These are phyloP conservation scores for Monosporascus cannonballus DNA, from an alignment of 2,329 filamentous ascomycete species.

Conservation along the genomic window DNA sequence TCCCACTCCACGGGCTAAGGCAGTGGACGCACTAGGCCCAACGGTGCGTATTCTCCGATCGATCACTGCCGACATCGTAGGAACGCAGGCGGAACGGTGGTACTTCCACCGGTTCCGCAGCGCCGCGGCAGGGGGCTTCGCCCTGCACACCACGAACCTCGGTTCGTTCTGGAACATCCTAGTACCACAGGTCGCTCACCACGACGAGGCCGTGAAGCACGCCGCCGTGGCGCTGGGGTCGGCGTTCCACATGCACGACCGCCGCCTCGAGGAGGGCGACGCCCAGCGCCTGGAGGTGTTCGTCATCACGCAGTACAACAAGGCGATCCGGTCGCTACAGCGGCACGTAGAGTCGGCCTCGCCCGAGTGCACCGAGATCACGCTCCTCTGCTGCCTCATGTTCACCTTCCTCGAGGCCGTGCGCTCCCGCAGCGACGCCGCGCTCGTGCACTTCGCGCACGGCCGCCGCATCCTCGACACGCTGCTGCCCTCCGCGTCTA, in stretches of 20 bases:
- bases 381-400: conserved; percentile 26
- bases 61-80: conserved; percentile 29
- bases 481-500: conserved; percentile 10
- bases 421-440: conserved; percentile 18
- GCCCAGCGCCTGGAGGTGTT: conserved; percentile 15
- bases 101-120: conserved; percentile 30
- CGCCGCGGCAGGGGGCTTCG: conserved; percentile 22
- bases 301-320: conserved; percentile 32
- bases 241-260: too few species aligned
- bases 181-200: conserved; percentile 23
- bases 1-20: conserved; percentile 13
- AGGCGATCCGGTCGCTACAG: conserved; percentile 28
- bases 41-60: conserved; percentile 25
- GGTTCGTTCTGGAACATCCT: conserved; percentile 25
- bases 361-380: conserved; percentile 20
- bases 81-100: conserved; percentile 26
- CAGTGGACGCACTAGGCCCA: conserved; percentile 19
- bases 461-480: conserved; percentile 26
- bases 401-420: conserved; percentile 27
- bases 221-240: conserved; percentile 28
- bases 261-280: too few species aligned
- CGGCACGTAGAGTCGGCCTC: conserved; percentile 16
- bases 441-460: conserved; percentile 23
- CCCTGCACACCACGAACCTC: conserved; percentile 22
- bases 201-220: conserved; percentile 25